These are phyloP conservation scores for Brassica nigra DNA, from an alignment of 345 rosid species.

Conservation along the genomic window DNA sequence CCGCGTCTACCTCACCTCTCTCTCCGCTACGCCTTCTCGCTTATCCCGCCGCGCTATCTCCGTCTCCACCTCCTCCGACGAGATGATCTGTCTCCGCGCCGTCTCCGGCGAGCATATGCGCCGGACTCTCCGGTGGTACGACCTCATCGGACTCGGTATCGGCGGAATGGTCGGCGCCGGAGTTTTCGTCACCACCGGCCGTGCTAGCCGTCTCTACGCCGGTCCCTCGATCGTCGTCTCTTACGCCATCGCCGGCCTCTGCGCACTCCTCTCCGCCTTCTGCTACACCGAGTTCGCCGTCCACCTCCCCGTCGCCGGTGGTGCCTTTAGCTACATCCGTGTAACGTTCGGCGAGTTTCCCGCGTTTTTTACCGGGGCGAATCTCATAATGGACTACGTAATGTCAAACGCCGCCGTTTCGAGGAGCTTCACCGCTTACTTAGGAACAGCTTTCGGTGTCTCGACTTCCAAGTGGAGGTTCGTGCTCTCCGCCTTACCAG, in stretches of 20 bases:
- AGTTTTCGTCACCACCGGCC: constrained; percentile 79
- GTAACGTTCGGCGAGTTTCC: too few species aligned
- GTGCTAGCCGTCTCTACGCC: constrained; percentile 56
- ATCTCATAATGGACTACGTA: too few species aligned
- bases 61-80: constrained; percentile 69
- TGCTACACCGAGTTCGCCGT: too few species aligned
- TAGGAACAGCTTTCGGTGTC: constrained; percentile 72
- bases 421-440: constrained; percentile 52
- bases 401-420: too few species aligned
- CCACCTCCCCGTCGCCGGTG: too few species aligned
- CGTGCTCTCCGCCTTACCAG: constrained; percentile 51
- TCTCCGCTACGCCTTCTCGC: constrained; percentile 63
- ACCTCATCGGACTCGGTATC: constrained; percentile 79
- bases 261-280: too few species aligned
- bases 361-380: too few species aligned
- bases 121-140: constrained; percentile 75
- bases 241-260: constrained; percentile 66
- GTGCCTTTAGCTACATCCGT: too few species aligned
- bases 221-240: constrained; percentile 84
- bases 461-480: constrained; percentile 70
- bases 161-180: constrained; percentile 99
- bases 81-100: constrained; percentile 59
- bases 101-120: constrained; percentile 71
- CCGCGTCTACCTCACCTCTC: constrained; percentile 62
- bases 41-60: constrained; percentile 67